Base-by-base conservation (phyloP, 176 grass and related monocot species). In the Lolium rigidum region DNA sequence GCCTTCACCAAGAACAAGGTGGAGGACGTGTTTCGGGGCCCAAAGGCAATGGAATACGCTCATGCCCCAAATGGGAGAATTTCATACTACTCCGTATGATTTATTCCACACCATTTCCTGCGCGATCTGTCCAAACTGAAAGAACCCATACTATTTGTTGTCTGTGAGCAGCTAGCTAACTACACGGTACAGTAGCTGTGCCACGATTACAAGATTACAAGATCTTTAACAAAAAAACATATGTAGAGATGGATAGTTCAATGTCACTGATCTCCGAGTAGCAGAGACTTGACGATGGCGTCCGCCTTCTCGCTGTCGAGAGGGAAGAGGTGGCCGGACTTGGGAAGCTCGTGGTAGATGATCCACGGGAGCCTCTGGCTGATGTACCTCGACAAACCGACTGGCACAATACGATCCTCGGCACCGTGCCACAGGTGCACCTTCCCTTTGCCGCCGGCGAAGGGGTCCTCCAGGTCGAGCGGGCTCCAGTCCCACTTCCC, bases 351-450 rank as follows among this genome's bases (percentile, higher is more conserved):
- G 37, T 95, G 93, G 77, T 92, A 98, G 26, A 74, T 74, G 24
- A 98, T 82, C 95, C 93, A 95, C 0, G 89, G 87, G 18, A 95
- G 83, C 71, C 88, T 90, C 66, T 92, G 46, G 11, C 54, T 74
- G 79, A 98, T 85, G 85, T 92, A 90, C 49, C 85, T 77, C 2
- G 95, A 95, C 87, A 92, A 10, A 68, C 20, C 80, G 44, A 85
- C 80, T 5, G 93, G 93, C 77, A 95, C 89, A 48, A 92, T 81
- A n/a, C 38, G 51, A 31, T 98, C 95, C 80, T 92, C 73, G 5
- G 85, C 74, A 17, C 93, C 95, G 41, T 98, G 95, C 95, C 95
- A 95, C 80, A 98, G 64, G 61, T 95, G 95, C 81, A 98, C 83
- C 65, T 82, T 84, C 28, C 85, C 93, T 14, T 95, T 62, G 0